Evolutionary conservation across 148 eudicot genomes (phyloP).

Genomic region (Beta vulgaris): DNA sequence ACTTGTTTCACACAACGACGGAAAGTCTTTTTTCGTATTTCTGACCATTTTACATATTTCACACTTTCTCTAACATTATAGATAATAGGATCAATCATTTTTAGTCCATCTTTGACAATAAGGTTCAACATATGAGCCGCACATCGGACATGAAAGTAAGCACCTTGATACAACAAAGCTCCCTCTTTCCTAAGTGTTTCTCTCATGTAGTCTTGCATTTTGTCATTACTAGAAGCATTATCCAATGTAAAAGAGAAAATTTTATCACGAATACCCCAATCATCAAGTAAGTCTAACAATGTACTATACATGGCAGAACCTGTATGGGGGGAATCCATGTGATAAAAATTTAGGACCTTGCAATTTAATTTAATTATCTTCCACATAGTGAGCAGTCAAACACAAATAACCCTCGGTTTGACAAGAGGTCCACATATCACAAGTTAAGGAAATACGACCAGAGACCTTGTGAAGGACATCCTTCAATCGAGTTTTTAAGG

Average conservation of each 20-base stretch:
- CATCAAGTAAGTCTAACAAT: not conserved
- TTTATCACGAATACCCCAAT: too few relatives aligned
- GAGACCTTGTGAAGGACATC: too few relatives aligned
- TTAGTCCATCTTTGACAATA: constrained; percentile 23
- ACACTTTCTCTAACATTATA: constrained; percentile 20
- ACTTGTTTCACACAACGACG: not conserved
- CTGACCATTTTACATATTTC: constrained; percentile 16
- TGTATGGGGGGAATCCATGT: constrained; percentile 4
- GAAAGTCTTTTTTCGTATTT: constrained; percentile 10
- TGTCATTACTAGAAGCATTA: not conserved
- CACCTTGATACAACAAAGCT: constrained; percentile 16
- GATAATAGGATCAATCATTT: not conserved
- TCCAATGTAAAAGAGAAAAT: constrained; percentile 23
- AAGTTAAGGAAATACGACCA: too few relatives aligned
- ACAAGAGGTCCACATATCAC: too few relatives aligned
- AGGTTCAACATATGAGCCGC: constrained; percentile 13
- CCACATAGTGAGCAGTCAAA: too few relatives aligned
- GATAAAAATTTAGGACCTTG: not conserved
- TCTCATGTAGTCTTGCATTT: constrained; percentile 14
- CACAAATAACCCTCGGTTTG: too few relatives aligned
- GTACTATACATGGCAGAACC: constrained; percentile 3
- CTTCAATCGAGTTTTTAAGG: not conserved
- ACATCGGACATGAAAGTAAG: not conserved
- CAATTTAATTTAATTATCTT: too few relatives aligned
- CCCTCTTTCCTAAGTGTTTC: not conserved